These are phyloP conservation scores for Harringtonia lauricola DNA, from an alignment of 2,329 filamentous ascomycete genomes.

Conservation along the genomic window DNA sequence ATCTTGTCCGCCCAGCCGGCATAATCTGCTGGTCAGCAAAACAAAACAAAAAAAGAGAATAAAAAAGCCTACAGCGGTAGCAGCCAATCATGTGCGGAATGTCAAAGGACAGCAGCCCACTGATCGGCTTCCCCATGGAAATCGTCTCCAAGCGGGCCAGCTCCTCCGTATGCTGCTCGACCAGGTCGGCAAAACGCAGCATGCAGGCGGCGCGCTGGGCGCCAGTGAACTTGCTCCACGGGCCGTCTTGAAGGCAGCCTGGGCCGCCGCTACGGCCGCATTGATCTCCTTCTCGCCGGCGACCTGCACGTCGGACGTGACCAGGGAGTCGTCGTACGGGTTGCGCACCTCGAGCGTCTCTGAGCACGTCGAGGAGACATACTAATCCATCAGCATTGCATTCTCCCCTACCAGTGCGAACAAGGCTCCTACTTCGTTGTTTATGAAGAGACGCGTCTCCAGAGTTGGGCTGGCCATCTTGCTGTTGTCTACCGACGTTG, in stretches of 20 bases:
- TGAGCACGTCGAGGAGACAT: constrained; percentile 4
- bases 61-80: constrained; percentile 29
- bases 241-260: constrained; percentile 50
- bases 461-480: not conserved
- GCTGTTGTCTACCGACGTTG: not conserved
- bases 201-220: constrained; percentile 44
- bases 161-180: constrained; percentile 21
- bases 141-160: constrained; percentile 29
- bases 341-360: constrained; percentile 35
- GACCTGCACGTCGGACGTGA: constrained; percentile 32
- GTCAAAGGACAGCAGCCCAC: constrained; percentile 30
- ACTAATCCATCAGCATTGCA: not conserved
- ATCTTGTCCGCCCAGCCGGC: constrained; percentile 27
- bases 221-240: constrained; percentile 66
- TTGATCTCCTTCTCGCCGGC: constrained; percentile 44
- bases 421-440: not conserved
- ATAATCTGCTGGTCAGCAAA: constrained; percentile 5
- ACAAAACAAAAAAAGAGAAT: not conserved
- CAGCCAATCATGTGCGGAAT: constrained; percentile 13
- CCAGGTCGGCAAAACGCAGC: constrained; percentile 28
- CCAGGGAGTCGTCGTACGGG: constrained; percentile 33
- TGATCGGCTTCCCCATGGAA: constrained; percentile 18
- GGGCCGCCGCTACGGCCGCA: constrained; percentile 58
- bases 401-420: too few relatives aligned
- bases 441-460: not conserved